Conservation (phyloP, 2,329 filamentous ascomycete genomes). For the Ophiostoma sp. region DNA sequence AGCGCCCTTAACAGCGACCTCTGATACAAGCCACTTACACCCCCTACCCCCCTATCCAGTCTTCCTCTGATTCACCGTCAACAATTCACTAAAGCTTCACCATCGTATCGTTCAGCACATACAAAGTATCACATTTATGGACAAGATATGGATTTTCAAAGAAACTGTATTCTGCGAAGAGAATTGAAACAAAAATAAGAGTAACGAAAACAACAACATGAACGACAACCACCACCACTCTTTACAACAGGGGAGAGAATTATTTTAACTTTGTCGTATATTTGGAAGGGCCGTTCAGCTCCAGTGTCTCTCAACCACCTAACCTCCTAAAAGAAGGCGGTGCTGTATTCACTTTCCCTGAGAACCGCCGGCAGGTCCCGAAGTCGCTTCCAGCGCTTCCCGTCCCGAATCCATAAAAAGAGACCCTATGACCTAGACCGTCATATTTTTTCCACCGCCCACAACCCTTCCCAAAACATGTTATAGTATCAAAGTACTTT, state of each 20-base stretch:
- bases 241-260: neutral
- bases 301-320: neutral
- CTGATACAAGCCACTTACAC: neutral
- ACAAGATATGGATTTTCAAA: neutral
- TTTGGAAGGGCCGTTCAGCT: neutral
- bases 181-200: neutral
- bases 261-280: constrained; percentile 15
- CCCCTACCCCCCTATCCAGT: neutral
- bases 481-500: constrained; percentile 17
- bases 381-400: constrained; percentile 2
- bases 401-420: neutral
- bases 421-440: neutral
- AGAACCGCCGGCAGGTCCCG: neutral
- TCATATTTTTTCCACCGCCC: constrained; percentile 10
- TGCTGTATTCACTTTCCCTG: neutral
- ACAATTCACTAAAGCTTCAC: neutral
- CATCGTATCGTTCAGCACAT: neutral
- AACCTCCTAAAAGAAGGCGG: neutral
- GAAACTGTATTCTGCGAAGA: neutral
- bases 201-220: neutral
- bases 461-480: constrained; percentile 19
- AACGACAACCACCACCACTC: neutral
- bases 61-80: neutral
- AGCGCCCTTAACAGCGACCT: neutral
- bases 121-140: neutral